Evolutionary conservation across 208 protist species (phyloP).

Genomic region (Leishmania mexicana): DNA sequence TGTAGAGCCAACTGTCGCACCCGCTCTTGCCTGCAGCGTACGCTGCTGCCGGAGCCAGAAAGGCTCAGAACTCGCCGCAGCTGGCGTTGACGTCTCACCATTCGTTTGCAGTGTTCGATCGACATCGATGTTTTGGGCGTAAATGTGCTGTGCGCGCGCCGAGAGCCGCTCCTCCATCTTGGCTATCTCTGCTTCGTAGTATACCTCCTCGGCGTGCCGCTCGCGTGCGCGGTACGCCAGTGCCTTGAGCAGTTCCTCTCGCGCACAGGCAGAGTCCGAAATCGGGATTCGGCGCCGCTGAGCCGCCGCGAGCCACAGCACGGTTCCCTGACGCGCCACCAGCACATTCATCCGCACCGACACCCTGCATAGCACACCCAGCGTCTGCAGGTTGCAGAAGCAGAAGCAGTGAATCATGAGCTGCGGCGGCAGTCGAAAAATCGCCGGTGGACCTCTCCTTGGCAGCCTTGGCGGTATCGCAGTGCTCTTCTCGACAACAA

Average conservation of each 20-base stretch:
- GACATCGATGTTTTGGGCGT: conserved; percentile 41
- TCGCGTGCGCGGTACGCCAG: conserved; percentile 17
- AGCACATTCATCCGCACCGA: conserved; percentile 33
- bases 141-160: conserved; percentile 38
- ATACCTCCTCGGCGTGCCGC: conserved; percentile 31
- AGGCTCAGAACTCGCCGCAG: background rate
- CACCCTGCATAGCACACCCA: conserved; percentile 29
- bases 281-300: conserved; percentile 23
- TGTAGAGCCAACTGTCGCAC: background rate
- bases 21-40: background rate
- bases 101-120: conserved; percentile 25
- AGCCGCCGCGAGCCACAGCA: conserved; percentile 26
- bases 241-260: conserved; percentile 14
- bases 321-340: conserved; percentile 23
- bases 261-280: conserved; percentile 1
- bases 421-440: conserved; percentile 22
- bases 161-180: conserved; percentile 36
- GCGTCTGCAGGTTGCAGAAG: conserved; percentile 29
- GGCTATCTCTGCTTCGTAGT: conserved; percentile 30
- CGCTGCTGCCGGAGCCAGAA: conserved; percentile 21
- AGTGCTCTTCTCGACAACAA: conserved; percentile 6
- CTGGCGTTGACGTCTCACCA: conserved; percentile 11
- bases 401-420: conserved; percentile 29
- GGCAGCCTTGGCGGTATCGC: too few species aligned
- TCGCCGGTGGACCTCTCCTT: background rate